phyloP scores from a whole-genome alignment of 2,329 filamentous ascomycete genomes.

The Botrytis cinerea region DNA sequence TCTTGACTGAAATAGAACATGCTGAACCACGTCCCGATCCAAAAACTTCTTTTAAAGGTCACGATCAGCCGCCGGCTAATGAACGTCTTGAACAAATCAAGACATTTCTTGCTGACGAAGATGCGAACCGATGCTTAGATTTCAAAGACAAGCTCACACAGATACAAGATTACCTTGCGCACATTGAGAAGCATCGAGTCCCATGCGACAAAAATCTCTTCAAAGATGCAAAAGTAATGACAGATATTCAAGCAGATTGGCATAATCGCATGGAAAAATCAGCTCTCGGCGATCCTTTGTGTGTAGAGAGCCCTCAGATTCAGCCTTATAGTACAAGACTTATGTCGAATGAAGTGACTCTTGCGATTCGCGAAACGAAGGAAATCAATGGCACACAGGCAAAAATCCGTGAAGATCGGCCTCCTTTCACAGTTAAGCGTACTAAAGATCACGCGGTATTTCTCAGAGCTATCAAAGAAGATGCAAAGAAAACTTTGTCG shows the following conservation, averaged over 20 bases:
- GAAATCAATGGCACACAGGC: constrained; percentile 24
- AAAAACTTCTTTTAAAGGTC: constrained; percentile 29
- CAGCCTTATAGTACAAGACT: constrained; percentile 32
- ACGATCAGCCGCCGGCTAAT: constrained; percentile 42
- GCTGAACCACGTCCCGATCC: background rate
- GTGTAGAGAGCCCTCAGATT: constrained; percentile 20
- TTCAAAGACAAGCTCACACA: constrained; percentile 45
- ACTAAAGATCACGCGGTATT: constrained; percentile 32
- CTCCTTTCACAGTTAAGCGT: constrained; percentile 33
- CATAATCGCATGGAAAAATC: constrained; percentile 20
- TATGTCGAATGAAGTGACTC: constrained; percentile 24
- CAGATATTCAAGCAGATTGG: constrained; percentile 35
- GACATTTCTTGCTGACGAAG: constrained; percentile 53
- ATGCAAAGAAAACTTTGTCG: constrained; percentile 21
- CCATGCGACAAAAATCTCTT: constrained; percentile 27
- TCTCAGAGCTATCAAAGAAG: constrained; percentile 28
- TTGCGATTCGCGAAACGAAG: constrained; percentile 23
- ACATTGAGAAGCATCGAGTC: constrained; percentile 17
- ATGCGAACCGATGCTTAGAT: constrained; percentile 46
- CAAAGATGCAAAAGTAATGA: constrained; percentile 33
- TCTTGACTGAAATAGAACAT: background rate
- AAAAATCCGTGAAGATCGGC: constrained; percentile 33
- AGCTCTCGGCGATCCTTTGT: constrained; percentile 12
- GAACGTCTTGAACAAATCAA: constrained; percentile 41
- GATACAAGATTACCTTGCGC: constrained; percentile 36